A percentile compares a stretch with the other conserved stretches of the same genome.
These are phyloP conservation scores for Andrographis paniculata DNA, from an alignment of 305 asterid species.

Conservation along the genomic window DNA sequence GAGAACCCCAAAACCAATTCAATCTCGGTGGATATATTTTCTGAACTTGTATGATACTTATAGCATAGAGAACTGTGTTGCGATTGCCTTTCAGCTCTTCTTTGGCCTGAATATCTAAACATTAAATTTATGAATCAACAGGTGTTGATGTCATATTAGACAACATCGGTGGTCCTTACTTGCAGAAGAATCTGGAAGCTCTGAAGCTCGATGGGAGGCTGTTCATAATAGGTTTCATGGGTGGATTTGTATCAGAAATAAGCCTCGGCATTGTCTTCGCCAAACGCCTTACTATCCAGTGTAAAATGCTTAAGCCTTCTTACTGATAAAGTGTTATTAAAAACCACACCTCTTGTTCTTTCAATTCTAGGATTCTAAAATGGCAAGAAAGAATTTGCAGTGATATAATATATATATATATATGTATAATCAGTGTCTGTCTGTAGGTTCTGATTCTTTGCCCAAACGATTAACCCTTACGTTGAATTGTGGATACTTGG, in stretches of 20 bases:
- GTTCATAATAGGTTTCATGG: slow-evolving; percentile 87
- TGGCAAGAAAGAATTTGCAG: not conserved
- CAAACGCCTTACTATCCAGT: slow-evolving; percentile 79
- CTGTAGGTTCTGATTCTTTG: no score
- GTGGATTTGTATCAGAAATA: slow-evolving; percentile 59
- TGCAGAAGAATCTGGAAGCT: slow-evolving; percentile 66
- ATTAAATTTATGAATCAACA: slow-evolving; percentile 16
- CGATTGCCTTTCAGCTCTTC: not conserved
- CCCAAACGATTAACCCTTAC: no score
- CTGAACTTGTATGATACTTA: no score
- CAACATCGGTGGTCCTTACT: slow-evolving; percentile 67
- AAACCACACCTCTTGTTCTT: not conserved
- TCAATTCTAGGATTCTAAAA: not conserved
- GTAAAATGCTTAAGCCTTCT: slow-evolving; percentile 30
- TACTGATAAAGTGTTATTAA: not conserved
- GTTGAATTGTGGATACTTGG: no score
- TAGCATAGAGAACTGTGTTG: no score
- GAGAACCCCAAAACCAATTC: no score
- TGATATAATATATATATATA: no score
- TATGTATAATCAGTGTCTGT: no score
- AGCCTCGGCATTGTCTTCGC: slow-evolving; percentile 51
- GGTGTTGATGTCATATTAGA: slow-evolving; percentile 94
- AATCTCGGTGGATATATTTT: no score
- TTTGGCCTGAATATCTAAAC: slow-evolving; percentile 6
- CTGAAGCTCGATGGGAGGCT: slow-evolving; percentile 78